Evolutionary conservation across 768 basidiomycete species (phyloP), one percentile per base, ranked within the genome.

Genomic region (Sistotremastrum suecicum): DNA sequence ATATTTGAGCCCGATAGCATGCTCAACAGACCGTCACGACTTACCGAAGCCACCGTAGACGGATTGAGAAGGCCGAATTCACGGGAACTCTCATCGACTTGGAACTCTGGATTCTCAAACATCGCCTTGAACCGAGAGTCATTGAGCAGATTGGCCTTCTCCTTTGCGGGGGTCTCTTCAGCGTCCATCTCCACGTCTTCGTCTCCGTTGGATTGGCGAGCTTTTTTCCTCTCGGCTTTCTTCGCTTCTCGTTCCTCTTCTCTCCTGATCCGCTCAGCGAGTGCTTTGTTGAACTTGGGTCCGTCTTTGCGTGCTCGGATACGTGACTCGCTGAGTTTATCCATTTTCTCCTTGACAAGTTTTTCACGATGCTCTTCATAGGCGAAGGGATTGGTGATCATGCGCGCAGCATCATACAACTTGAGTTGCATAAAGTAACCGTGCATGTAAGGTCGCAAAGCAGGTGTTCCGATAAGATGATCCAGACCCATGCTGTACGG

Each of bases 381-480:
- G 7, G 83, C 89, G 59, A 89, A 92, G 2, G 95, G 95, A 66
- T 98, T 97, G 47, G 90, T 83, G 53, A 98, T 91, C 51, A 94
- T 75, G 33, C 92, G 81, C 2, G 95, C 95, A 43, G 92, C 83
- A 54, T 92, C 88, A 67, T 98, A 98, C 4, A 98, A 76, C 56
- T 90, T 88, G 64, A 98, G 79, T 4, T 91, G 87, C 51, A 97
- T 64, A 68, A 99, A 98, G 76, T 92, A 98, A 38, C 95, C 95
- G 63, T 99, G 95, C 94, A 99, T 97, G 65, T 98, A 99, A 3
- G 95, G 95, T 63, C 94, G 94, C 70, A 98, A 85, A 11, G 85
- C 79, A 20, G 90, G 80, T 4, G 92, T 94, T 43, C 95, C 95
- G 52, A 95, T 67, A 54, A 99, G 86, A 60, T 94, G 89, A 53